Base-by-base conservation (phyloP, 805 yeast genomes). In the Kregervanrija delftensis region DNA sequence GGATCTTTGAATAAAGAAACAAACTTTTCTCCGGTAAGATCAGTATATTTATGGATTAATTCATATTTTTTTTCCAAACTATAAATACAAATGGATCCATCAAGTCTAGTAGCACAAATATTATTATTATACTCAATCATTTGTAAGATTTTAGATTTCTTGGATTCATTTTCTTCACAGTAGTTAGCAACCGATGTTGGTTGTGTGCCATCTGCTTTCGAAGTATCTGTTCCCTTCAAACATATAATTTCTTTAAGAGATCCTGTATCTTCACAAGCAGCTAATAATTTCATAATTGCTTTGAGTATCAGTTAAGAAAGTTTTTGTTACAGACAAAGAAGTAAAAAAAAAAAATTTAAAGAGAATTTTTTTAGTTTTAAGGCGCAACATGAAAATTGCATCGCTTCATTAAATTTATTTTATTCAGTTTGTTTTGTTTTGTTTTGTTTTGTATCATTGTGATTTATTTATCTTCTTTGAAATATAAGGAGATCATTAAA, bases 141-240 rank as follows among this genome's bases (percentile, higher is more conserved):
- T 37, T 67, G 63, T 34, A 63, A 53, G 11, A 77, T 62, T 44
- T 67, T 65, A 11, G 69, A 55, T 39, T 50, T 54, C 40, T 68
- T 60, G 1, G 63, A 51, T 16, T 42, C 28, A n/a, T 39, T 39
- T 15, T 56, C 64, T 32, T 43, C 51, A 39, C 63, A 60, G 17
- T 49, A 42, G 17, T 66, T 66, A 8, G 53, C 53, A 11, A 82
- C 68, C 15, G 76, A 64, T 41, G 68, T 71, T 0, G 95, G 95
- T 57, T 82, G 86, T 11, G 67, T 63, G 0, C 83, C 83, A 32
- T 75, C 74, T 56, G 82, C 79, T 36, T 71, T 68, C 5, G 96
- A 84, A 3, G 96, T 88, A 56, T 90, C 95, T 0, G 91, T 82
- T 0, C 90, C 91, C 42, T 72, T 66, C 14, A 66, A 59, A 53